phyloP scores from a whole-genome alignment of 2,329 filamentous ascomycete species.

The Macrophomina pseudophaseolina region DNA sequence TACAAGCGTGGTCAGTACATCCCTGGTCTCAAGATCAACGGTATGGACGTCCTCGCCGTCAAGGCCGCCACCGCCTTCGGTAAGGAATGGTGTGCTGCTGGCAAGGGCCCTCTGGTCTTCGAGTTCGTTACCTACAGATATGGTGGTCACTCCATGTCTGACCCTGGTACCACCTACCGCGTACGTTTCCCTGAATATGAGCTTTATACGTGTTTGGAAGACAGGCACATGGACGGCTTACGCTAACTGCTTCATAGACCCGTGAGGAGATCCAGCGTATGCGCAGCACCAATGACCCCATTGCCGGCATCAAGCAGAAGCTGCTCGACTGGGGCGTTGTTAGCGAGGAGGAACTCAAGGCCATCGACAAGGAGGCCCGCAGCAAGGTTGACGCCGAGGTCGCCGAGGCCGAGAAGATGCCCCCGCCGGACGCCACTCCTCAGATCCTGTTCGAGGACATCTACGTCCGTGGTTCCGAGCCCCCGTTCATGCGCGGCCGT shows the following conservation, averaged over 20 bases:
- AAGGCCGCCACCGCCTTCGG: slow-evolving; percentile 95
- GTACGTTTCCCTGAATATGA: slow-evolving; percentile 35
- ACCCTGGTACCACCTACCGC: slow-evolving; percentile 98
- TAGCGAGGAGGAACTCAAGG: slow-evolving; percentile 94
- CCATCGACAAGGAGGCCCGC: slow-evolving; percentile 91
- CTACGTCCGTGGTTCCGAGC: slow-evolving; percentile 87
- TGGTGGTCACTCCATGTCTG: slow-evolving; percentile 99
- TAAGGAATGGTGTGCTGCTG: slow-evolving; percentile 81
- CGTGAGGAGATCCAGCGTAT: slow-evolving; percentile 99
- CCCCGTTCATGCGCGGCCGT: slow-evolving; percentile 83
- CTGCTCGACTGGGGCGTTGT: slow-evolving; percentile 93
- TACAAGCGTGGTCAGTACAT: slow-evolving; percentile 99
- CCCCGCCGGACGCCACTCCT: slow-evolving; percentile 74
- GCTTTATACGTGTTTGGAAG: not conserved
- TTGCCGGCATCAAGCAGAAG: slow-evolving; percentile 97
- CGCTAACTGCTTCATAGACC: slow-evolving; percentile 57
- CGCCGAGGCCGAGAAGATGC: slow-evolving; percentile 86
- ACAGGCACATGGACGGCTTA: not conserved
- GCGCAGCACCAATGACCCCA: slow-evolving; percentile 98
- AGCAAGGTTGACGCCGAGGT: slow-evolving; percentile 87
- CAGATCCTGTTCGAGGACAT: slow-evolving; percentile 96
- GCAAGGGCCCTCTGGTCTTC: slow-evolving; percentile 92
- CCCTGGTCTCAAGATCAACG: slow-evolving; percentile 98
- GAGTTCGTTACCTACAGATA: slow-evolving; percentile 99
- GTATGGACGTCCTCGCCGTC: slow-evolving; percentile 98